Evolutionary conservation across 2,329 filamentous ascomycete genomes (phyloP).

Genomic region (Herpotrichia juniperi): DNA sequence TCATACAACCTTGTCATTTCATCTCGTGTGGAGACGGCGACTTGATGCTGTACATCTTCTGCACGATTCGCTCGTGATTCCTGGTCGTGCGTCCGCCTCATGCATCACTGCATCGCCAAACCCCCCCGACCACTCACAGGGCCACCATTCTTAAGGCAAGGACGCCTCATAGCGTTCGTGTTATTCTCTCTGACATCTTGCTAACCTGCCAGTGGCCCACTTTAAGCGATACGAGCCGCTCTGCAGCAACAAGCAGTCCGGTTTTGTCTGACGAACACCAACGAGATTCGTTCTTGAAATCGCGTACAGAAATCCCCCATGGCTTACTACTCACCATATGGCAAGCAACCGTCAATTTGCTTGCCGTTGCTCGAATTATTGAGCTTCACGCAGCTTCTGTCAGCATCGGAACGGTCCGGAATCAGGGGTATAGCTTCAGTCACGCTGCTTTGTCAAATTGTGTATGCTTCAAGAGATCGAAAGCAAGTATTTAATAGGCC

Average conservation of each 20-base stretch:
- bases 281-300: neutral
- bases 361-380: neutral
- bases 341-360: neutral
- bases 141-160: constrained; percentile 11
- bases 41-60: constrained; percentile 24
- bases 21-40: neutral
- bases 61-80: constrained; percentile 32
- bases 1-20: neutral
- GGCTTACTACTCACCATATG: neutral
- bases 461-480: neutral
- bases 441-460: neutral
- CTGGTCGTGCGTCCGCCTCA: constrained; percentile 12
- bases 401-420: constrained; percentile 8
- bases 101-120: constrained; percentile 20
- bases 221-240: constrained; percentile 9
- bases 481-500: neutral
- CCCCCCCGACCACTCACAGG: constrained; percentile 16
- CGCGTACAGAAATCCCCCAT: neutral
- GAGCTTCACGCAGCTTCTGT: constrained; percentile 3
- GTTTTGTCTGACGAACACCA: constrained; percentile 3
- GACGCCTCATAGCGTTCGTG: neutral
- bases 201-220: neutral
- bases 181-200: constrained; percentile 5
- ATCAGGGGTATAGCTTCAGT: constrained; percentile 1
- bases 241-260: constrained; percentile 6